Conservation (phyloP, 2,329 filamentous ascomycete genomes). For the Colletotrichum tanaceti region DNA sequence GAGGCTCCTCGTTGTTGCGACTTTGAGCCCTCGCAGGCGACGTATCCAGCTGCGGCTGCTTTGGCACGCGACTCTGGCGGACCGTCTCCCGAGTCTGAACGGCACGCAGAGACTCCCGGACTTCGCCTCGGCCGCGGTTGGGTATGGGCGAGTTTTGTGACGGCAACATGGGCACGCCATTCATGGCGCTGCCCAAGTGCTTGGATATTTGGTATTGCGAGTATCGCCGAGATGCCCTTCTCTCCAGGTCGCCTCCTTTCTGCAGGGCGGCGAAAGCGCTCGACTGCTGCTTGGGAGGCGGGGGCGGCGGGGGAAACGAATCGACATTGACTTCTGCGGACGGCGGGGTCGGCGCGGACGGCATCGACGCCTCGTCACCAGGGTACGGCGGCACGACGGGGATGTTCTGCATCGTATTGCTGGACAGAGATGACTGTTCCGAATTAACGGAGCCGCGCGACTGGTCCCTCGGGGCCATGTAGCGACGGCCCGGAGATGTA, state of each 20-base stretch:
- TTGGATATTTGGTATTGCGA: conserved; percentile 98
- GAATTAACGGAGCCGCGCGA: conserved; percentile 64
- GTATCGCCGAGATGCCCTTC: conserved; percentile 91
- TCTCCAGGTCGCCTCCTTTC: conserved; percentile 89
- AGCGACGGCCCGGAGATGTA: conserved; percentile 61
- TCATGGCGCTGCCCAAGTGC: conserved; percentile 83
- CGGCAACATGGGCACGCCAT: conserved; percentile 87
- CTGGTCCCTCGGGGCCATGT: conserved; percentile 61
- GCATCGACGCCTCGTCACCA: conserved; percentile 60
- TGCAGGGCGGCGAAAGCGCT: conserved; percentile 93
- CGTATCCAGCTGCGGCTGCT: conserved; percentile 59
- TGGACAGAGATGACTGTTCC: conserved; percentile 77
- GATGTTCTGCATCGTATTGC: conserved; percentile 79
- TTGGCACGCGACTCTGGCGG: conserved; percentile 63
- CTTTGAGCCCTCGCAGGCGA: conserved; percentile 71
- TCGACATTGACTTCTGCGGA: conserved; percentile 67
- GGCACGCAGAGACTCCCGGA: conserved; percentile 83
- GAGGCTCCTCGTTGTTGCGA: conserved; percentile 72
- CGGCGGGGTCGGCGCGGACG: conserved; percentile 43
- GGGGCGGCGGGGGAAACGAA: conserved; percentile 77
- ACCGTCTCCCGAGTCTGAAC: conserved; percentile 66
- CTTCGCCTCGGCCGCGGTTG: conserved; percentile 82
- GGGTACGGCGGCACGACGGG: conserved; percentile 80
- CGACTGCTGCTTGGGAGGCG: conserved; percentile 78
- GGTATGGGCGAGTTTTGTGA: conserved; percentile 85